Percentiles rank a stretch among this genome's conserved stretches.
Evolutionary conservation across 306 rosid species (phyloP).

Genomic region (Myrica gale): DNA sequence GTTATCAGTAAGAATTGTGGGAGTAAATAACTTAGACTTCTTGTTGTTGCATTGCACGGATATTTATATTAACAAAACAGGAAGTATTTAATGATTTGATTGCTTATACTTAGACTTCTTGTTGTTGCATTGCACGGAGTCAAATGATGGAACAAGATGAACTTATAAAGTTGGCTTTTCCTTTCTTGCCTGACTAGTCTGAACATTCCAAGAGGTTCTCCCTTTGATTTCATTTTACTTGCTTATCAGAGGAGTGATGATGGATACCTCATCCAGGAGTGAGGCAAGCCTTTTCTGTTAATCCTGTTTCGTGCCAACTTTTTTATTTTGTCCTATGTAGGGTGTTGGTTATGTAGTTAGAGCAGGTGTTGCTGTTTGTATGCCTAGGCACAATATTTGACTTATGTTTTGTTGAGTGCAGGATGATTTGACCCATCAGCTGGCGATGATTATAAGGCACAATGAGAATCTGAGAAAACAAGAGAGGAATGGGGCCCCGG

Average conservation of each 20-base stretch:
- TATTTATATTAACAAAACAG: too few species aligned
- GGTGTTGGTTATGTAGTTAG: not conserved
- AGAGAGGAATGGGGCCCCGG: constrained; percentile 97
- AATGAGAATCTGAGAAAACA: constrained; percentile 89
- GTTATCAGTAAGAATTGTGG: not conserved
- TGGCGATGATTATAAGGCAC: constrained; percentile 97
- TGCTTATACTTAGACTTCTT: too few species aligned
- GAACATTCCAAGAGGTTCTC: not conserved
- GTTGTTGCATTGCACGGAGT: too few species aligned
- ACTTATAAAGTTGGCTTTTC: not conserved
- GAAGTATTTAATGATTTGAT: too few species aligned
- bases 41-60: not conserved
- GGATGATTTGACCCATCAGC: constrained; percentile 98
- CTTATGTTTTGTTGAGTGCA: too few species aligned
- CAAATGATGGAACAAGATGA: not conserved
- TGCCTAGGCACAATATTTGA: too few species aligned
- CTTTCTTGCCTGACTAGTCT: not conserved
- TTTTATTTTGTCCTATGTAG: constrained; percentile 6
- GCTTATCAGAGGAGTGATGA: constrained; percentile 46
- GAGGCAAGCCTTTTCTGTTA: constrained; percentile 59
- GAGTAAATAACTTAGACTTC: not conserved
- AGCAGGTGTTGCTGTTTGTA: constrained; percentile 2
- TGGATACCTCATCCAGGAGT: constrained; percentile 98
- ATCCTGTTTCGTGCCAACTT: constrained; percentile 19
- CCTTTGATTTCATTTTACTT: not conserved